Evolutionary conservation across 2,329 filamentous ascomycete species (phyloP).

Genomic region (Dactylonectria macrodidyma): DNA sequence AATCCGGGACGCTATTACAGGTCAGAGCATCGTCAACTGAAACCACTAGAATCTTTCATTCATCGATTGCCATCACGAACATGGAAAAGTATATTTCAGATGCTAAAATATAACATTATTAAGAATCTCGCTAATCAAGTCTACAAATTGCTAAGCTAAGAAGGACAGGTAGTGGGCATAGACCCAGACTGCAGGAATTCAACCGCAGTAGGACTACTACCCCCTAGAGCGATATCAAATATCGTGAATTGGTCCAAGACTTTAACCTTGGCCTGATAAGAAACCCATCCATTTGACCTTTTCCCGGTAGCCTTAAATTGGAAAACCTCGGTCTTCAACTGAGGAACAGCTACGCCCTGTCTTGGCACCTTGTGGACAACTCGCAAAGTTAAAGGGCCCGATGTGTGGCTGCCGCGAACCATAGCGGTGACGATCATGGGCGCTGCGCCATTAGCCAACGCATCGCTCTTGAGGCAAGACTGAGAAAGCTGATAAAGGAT

Average conservation of each 20-base stretch:
- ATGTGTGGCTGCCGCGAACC: slow-evolving; percentile 26
- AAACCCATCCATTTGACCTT: slow-evolving; percentile 20
- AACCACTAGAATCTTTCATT: too few relatives aligned
- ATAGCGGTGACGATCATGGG: slow-evolving; percentile 20
- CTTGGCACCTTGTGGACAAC: slow-evolving; percentile 3
- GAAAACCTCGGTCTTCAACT: slow-evolving; percentile 1
- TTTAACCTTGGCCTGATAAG: slow-evolving; percentile 22
- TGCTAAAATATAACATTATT: too few relatives aligned
- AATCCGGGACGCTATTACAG: too few relatives aligned
- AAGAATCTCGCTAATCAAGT: too few relatives aligned
- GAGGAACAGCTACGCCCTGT: slow-evolving; percentile 18
- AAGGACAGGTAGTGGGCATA: too few relatives aligned
- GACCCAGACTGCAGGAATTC: too few relatives aligned
- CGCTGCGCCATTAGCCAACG: neutral
- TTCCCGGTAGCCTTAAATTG: slow-evolving; percentile 38
- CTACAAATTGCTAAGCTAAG: too few relatives aligned
- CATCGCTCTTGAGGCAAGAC: neutral
- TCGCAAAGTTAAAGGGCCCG: slow-evolving; percentile 22
- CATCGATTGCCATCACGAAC: too few relatives aligned
- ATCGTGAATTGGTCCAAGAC: neutral
- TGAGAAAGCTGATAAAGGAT: neutral
- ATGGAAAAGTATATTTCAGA: too few relatives aligned
- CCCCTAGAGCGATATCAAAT: slow-evolving; percentile 28
- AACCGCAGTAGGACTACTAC: neutral
- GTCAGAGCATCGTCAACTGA: too few relatives aligned